Base-by-base conservation (phyloP, 306 rosid genomes). In the Dicorynia guianensis region DNA sequence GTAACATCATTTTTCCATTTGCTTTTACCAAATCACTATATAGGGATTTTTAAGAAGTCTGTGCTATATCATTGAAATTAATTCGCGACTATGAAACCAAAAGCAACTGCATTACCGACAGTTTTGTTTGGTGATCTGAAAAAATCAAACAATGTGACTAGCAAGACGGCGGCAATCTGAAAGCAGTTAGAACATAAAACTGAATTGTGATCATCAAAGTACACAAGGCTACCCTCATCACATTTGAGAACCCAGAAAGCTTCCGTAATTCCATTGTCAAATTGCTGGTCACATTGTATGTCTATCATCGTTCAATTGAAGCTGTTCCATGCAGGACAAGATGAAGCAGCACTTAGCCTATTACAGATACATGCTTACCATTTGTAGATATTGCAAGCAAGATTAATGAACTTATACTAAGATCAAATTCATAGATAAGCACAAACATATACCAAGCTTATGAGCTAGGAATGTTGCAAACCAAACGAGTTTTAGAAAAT, bases 191-290 rank as follows among this genome's bases (percentile, higher is more conserved):
- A 75, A 44, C 36, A 34, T 49, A 62, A 62, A 66, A 57, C 34
- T 49, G 10, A 58, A 46, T 11, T 43, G 36, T 18, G 58, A 34
- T n/a, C 30, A 25, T 25, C 20, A 34, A 40, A 25, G 38, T 30
- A 17, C 52, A 40, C 18, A 67, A 59, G 13, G 14, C 15, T 11
- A 60, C 71, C 25, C 61, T 33, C 67, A 17, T 46, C 18, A 47
- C 47, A 55, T 40, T 63, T 69, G 63, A 40, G 73, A 71, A 58
- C 49, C 38, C 52, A 59, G 20, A 70, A 57, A 52, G 64, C 43
- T 25, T 46, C 11, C 20, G 11, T 30, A 57, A 39, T 67, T 58
- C 59, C 50, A 25, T 25, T 25, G 30, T 25, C 30, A 25, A 25
- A 25, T 25, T 25, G 30, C 30, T 25, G 30, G 30, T 55, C 69